Conservation (phyloP, 2,329 filamentous ascomycete genomes). For the Knufia petricola region DNA sequence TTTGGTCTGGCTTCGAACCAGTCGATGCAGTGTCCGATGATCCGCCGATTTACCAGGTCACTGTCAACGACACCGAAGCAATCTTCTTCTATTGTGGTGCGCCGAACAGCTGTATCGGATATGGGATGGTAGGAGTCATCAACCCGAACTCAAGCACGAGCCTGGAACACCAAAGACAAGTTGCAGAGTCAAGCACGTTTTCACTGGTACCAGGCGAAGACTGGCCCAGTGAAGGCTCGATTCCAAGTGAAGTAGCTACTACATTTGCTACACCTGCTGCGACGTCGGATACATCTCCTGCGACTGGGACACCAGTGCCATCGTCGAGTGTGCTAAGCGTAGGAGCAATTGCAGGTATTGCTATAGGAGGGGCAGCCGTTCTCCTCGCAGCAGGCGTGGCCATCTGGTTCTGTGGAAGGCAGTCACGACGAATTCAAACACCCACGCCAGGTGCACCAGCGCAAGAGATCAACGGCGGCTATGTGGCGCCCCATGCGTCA, state of each 20-base stretch:
- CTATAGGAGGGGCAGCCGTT: slow-evolving; percentile 10
- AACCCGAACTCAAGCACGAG: slow-evolving; percentile 43
- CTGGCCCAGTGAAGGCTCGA: slow-evolving; percentile 15
- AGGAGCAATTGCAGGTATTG: slow-evolving; percentile 14
- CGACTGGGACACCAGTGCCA: background rate
- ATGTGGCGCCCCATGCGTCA: background rate
- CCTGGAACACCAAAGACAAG: slow-evolving; percentile 16
- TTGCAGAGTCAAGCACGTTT: slow-evolving; percentile 16
- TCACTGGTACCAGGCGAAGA: slow-evolving; percentile 20
- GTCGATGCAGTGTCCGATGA: slow-evolving; percentile 40
- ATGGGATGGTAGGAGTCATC: slow-evolving; percentile 67
- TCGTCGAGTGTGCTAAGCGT: background rate
- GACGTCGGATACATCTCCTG: background rate
- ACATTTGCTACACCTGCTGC: slow-evolving; percentile 2
- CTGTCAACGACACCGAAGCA: slow-evolving; percentile 53
- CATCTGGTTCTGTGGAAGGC: slow-evolving; percentile 10
- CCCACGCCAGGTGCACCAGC: background rate
- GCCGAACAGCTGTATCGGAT: slow-evolving; percentile 51
- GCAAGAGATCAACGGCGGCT: slow-evolving; percentile 1
- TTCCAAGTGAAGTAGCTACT: slow-evolving; percentile 1
- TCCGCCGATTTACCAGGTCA: slow-evolving; percentile 32
- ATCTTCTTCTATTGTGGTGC: slow-evolving; percentile 64
- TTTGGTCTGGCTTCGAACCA: slow-evolving; percentile 44
- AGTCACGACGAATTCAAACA: background rate
- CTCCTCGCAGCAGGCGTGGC: slow-evolving; percentile 5